A percentile compares a stretch with the other conserved stretches of the same genome.
Conservation (phyloP, 768 basidiomycete species). For the Leucosporidium yakuticum region DNA sequence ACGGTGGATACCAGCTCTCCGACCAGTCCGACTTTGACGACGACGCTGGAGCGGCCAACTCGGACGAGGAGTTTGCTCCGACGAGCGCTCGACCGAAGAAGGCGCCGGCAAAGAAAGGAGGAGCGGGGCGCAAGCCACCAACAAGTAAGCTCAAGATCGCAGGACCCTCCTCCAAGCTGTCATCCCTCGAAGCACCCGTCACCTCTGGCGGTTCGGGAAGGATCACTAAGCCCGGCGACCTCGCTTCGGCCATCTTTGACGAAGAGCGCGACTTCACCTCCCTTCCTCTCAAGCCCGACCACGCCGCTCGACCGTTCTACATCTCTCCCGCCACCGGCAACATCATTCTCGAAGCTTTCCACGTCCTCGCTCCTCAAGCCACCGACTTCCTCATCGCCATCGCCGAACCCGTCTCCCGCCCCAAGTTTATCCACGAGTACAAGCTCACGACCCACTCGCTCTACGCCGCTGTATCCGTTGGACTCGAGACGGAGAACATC, state of each 20-base stretch:
- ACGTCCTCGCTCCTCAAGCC: slow-evolving; percentile 93
- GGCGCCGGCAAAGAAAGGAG: slow-evolving; percentile 2
- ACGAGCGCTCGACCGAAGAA: neutral
- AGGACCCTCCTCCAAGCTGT: slow-evolving; percentile 9
- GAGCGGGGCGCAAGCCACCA: slow-evolving; percentile 9
- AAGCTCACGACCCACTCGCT: slow-evolving; percentile 96
- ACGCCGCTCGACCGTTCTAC: slow-evolving; percentile 88
- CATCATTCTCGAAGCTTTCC: slow-evolving; percentile 96
- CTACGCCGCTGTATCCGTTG: slow-evolving; percentile 97
- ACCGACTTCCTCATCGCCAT: slow-evolving; percentile 98
- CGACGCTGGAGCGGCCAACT: neutral
- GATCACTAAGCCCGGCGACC: neutral
- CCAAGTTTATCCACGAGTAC: slow-evolving; percentile 97
- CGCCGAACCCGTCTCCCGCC: slow-evolving; percentile 97
- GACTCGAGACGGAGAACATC: slow-evolving; percentile 94
- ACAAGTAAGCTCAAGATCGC: neutral
- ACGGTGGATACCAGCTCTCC: slow-evolving; percentile 13
- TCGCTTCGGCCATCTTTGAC: slow-evolving; percentile 19
- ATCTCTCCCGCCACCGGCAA: slow-evolving; percentile 72
- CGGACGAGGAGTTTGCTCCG: slow-evolving; percentile 23
- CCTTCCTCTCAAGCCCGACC: slow-evolving; percentile 82
- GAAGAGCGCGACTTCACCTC: slow-evolving; percentile 62
- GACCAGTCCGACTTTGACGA: slow-evolving; percentile 7
- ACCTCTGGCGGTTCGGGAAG: slow-evolving; percentile 2
- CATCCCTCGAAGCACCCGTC: neutral